These are phyloP conservation scores for Penicillium sp. DNA, from an alignment of 2,329 filamentous ascomycete genomes.

Conservation along the genomic window DNA sequence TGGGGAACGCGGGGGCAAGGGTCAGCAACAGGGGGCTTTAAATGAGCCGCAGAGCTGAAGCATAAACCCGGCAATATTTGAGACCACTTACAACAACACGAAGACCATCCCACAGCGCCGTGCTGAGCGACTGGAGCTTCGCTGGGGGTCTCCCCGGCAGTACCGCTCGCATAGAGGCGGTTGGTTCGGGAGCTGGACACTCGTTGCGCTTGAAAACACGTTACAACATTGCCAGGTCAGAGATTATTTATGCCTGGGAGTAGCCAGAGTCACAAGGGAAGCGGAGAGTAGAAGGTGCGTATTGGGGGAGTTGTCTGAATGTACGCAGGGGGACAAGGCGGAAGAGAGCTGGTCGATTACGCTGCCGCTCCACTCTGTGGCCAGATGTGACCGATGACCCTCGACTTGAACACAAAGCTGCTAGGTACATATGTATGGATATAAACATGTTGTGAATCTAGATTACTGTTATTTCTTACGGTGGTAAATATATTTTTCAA, in stretches of 20 bases:
- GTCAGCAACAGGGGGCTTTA: constrained; percentile 10
- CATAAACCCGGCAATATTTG: not conserved
- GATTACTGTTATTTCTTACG: not conserved
- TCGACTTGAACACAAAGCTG: not conserved
- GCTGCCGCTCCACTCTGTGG: constrained; percentile 16
- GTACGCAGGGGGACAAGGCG: constrained; percentile 14
- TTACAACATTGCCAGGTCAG: constrained; percentile 36
- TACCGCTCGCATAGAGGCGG: constrained; percentile 69
- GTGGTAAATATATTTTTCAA: not conserved
- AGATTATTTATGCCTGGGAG: not conserved
- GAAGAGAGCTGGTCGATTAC: constrained; percentile 16
- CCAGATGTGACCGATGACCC: constrained; percentile 3
- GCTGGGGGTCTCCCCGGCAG: constrained; percentile 75
- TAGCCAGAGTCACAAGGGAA: not conserved
- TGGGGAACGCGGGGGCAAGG: constrained; percentile 8
- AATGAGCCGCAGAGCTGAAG: not conserved
- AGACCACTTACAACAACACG: constrained; percentile 64
- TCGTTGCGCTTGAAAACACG: constrained; percentile 25
- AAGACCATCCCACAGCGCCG: constrained; percentile 68
- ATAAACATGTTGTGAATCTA: not conserved
- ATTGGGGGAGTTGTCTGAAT: constrained; percentile 3
- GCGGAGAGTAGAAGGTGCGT: not conserved
- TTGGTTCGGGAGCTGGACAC: constrained; percentile 24
- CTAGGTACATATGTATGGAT: not conserved
- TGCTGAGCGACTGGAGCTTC: constrained; percentile 73